Evolutionary conservation across 345 rosid genomes (phyloP), one percentile per base, ranked within the genome.

Genomic region (Euphorbia lathyris): DNA sequence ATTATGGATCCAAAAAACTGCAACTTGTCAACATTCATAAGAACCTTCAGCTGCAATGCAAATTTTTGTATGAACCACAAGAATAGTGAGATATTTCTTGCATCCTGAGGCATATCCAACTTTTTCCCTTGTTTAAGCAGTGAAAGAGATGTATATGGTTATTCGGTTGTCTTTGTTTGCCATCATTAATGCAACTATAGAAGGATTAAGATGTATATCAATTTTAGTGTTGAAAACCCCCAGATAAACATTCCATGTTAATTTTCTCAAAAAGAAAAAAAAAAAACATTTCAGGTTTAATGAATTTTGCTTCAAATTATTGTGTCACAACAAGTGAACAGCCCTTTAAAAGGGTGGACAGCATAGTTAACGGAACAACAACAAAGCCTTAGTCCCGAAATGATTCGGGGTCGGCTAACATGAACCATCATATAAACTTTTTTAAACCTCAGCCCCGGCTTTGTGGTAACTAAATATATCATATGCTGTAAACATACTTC

Each of bases 31-130:
- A 59, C 32, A 63, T 57, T 63, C 29, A 32, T 22, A 19, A 43
- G 66, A 55, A 47, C 72, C 30, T 22, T 61, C 42, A 62, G 23
- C 55, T 55, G 64, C 43, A 68, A 52, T 68, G 57, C 34, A 40
- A 68, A 62, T 72, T 56, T 42, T 62, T 20, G 19, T 43, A 38
- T 32, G 40, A 12, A 4, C 22, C 5, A 23, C 29, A 26, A 51
- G 27, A 64, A 62, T 23, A 53, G 50, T 25, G 6, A 32, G 14
- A 20, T 29, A 66, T 22, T 45, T 43, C 26, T 30, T 1, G 10
- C 50, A 34, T 50, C 57, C 57, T 47, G 38, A 17, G 27, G 32
- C 23, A 52, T 63, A 25, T 29, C 25, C 42, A 30, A 48, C 26
- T 23, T 29, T 30, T 58, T 56, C 17, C 1, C 19, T 4, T 27